A percentile compares a stretch with the other conserved stretches of the same genome.
Conservation (phyloP, 768 basidiomycete genomes). For the Cyclocybe aegerita region DNA sequence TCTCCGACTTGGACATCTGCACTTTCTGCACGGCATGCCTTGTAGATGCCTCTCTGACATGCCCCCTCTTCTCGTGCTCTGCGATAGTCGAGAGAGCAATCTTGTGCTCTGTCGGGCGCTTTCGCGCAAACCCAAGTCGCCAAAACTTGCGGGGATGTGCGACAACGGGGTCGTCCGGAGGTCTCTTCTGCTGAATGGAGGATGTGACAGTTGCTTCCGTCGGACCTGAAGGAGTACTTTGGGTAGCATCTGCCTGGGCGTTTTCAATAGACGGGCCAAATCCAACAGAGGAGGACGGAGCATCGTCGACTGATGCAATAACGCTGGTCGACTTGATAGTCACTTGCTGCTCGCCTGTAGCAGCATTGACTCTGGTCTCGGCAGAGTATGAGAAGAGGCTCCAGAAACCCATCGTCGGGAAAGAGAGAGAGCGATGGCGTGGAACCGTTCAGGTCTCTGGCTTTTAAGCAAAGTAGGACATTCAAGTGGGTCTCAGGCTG, state of each 20-base stretch:
- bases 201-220: too few species aligned
- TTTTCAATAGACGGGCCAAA: not conserved
- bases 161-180: not conserved
- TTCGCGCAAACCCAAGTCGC: slow-evolving; percentile 34
- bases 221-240: not conserved
- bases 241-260: not conserved
- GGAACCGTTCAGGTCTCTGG: too few species aligned
- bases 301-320: too few species aligned
- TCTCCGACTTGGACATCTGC: slow-evolving; percentile 44
- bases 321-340: too few species aligned
- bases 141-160: slow-evolving; percentile 46
- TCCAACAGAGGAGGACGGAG: too few species aligned
- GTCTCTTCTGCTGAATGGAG: too few species aligned
- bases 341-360: not conserved
- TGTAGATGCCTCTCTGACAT: slow-evolving; percentile 15
- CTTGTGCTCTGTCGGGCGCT: slow-evolving; percentile 30
- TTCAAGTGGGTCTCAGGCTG: too few species aligned
- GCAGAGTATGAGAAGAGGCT: slow-evolving; percentile 22
- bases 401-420: slow-evolving; percentile 23
- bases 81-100: slow-evolving; percentile 31
- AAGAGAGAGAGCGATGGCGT: too few species aligned
- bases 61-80: slow-evolving; percentile 40
- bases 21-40: slow-evolving; percentile 11
- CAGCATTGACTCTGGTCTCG: slow-evolving; percentile 6
- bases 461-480: too few species aligned